These are phyloP conservation scores for Globisporangium acanthophoron DNA, from an alignment of 352 stramenopile genomes.

Conservation along the genomic window DNA sequence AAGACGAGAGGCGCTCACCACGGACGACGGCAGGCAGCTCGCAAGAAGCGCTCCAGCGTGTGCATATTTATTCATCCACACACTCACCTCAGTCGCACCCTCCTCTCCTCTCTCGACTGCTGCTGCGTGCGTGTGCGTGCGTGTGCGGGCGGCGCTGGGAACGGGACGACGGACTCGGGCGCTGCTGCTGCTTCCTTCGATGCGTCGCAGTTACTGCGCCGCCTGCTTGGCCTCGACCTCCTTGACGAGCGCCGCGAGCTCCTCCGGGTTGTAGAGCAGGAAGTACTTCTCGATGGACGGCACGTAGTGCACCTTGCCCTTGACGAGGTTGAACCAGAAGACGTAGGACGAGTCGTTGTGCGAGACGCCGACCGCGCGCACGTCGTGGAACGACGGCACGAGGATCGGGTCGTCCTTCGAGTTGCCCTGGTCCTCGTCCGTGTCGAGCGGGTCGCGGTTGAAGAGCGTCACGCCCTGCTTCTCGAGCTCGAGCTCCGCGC, in stretches of 20 bases:
- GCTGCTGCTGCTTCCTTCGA: too few relatives aligned
- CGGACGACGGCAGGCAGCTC: not conserved
- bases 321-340: slow-evolving; percentile 84
- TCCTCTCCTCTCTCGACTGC: not conserved
- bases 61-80: slow-evolving; percentile 8
- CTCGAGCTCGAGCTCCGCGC: slow-evolving; percentile 66
- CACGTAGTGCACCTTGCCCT: slow-evolving; percentile 87
- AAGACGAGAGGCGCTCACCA: not conserved
- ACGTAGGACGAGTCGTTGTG: slow-evolving; percentile 89
- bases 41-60: slow-evolving; percentile 2
- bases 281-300: slow-evolving; percentile 88
- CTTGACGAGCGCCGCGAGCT: slow-evolving; percentile 76
- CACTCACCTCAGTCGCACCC: not conserved
- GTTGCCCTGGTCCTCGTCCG: slow-evolving; percentile 84
- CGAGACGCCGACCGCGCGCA: slow-evolving; percentile 73
- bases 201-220: slow-evolving; percentile 22
- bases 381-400: slow-evolving; percentile 72
- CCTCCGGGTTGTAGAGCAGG: slow-evolving; percentile 86
- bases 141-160: not conserved
- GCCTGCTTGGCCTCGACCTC: slow-evolving; percentile 70
- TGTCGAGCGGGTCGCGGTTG: slow-evolving; percentile 83
- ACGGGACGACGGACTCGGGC: not conserved
- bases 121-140: not conserved
- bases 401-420: slow-evolving; percentile 87
- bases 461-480: slow-evolving; percentile 62